Evolutionary conservation across 768 basidiomycete genomes (phyloP), one percentile per base, ranked within the genome.

Genomic region (Leccinum longicurvipes): DNA sequence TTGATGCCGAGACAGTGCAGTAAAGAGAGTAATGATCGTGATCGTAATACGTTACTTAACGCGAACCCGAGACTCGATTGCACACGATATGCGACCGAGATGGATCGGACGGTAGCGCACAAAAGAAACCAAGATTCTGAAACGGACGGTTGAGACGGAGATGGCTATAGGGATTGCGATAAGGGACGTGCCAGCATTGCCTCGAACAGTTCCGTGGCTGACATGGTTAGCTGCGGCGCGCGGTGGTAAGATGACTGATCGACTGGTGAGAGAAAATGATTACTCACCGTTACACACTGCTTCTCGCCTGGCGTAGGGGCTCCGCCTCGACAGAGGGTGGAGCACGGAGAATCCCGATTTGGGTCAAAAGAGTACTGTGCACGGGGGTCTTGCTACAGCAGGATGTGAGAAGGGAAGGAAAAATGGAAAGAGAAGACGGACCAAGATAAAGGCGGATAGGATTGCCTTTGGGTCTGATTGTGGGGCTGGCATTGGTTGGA

Each of bases 21-120:
- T 50, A 59, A 60, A 59, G 29, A 36, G 36, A 36, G 55, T 45
- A 54, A 42, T 57, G 65, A 67, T 68, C 56, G 56, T 60, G 59
- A 66, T 67, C 62, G 58, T 61, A 59, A 68, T 57, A 59, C 60
- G 58, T 60, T 47, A 47, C 27, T 47, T 50, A 62, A 56, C n/a
- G 62, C 41, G 56, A 56, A 65, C 79, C 77, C 53, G 81, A 82
- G 60, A 89, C 71, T n/a, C 79, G 85, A 63, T 73, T 84, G 71
- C 86, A 89, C 61, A 85, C 81, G 73, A 89, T 86, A 60, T 89
- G 73, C 23, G 84, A 86, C 67, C 76, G 78, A 52, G 73, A 67
- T 7, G 85, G 87, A 64, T 90, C 82, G 65, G 82, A 82, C 14
- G 86, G 85, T 46, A 86, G 68, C 2, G 83, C 79, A 66, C 85